A percentile compares a stretch with the other conserved stretches of the same genome.
Evolutionary conservation across 2,329 filamentous ascomycete species (phyloP).

Genomic region (Fonsecaea pugnacius): DNA sequence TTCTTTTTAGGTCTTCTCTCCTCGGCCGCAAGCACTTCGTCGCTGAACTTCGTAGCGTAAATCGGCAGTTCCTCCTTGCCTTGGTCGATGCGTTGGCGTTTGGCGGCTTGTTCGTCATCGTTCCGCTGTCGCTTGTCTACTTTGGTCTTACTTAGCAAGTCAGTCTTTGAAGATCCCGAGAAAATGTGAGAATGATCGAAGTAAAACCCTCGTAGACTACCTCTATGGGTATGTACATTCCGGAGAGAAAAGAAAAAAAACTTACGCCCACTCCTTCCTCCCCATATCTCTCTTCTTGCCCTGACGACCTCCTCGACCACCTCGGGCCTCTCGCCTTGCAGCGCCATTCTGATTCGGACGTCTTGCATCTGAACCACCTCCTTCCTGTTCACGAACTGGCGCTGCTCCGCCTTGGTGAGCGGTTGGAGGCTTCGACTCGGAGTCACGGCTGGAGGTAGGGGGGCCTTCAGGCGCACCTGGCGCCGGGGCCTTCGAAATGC

Average conservation of each 20-base stretch:
- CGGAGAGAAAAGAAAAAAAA: conserved; percentile 23
- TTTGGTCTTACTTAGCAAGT: conserved; percentile 54
- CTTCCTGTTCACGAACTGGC: conserved; percentile 18
- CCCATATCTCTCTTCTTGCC: conserved; percentile 69
- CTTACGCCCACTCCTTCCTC: conserved; percentile 67
- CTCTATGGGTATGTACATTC: conserved; percentile 29
- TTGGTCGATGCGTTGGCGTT: conserved; percentile 59
- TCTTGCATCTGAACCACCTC: conserved; percentile 19
- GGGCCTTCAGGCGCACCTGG: conserved; percentile 10
- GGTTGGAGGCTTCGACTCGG: background rate
- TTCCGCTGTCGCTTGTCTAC: conserved; percentile 59
- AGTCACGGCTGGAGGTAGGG: background rate
- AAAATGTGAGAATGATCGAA: conserved; percentile 16
- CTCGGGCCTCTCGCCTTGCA: conserved; percentile 33
- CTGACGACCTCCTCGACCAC: conserved; percentile 38
- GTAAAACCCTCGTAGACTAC: conserved; percentile 12
- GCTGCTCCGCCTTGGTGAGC: conserved; percentile 2
- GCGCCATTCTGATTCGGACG: conserved; percentile 29
- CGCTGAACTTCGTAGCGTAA: conserved; percentile 64
- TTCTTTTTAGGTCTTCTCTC: conserved; percentile 90
- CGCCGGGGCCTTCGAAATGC: conserved; percentile 18
- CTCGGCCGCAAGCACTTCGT: conserved; percentile 87
- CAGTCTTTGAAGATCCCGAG: conserved; percentile 46
- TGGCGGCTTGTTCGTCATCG: conserved; percentile 57
- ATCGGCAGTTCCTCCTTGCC: conserved; percentile 50